Conservation (phyloP, 2,329 filamentous ascomycete genomes). For the Cadophora sp. region DNA sequence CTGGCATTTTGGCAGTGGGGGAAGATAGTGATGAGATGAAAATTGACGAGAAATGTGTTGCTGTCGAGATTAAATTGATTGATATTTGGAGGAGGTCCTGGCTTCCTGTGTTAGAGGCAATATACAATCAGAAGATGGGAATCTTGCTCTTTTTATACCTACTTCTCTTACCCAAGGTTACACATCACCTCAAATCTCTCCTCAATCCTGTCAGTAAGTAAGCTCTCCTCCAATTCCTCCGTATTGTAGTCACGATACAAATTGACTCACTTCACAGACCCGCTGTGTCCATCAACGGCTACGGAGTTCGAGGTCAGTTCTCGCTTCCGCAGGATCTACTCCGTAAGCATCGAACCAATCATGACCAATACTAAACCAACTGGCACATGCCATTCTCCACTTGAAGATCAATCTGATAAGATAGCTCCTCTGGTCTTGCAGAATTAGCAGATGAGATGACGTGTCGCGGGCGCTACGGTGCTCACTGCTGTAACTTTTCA, state of each 20-base stretch:
- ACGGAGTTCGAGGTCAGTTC: background rate
- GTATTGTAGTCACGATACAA: too few species aligned
- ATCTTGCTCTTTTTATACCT: background rate
- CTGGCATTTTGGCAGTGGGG: constrained; percentile 11
- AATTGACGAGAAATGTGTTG: background rate
- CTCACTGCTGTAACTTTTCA: background rate
- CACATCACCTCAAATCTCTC: background rate
- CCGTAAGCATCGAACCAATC: background rate
- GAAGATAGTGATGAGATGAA: background rate
- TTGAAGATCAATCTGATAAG: constrained; percentile 7
- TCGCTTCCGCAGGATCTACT: constrained; percentile 2
- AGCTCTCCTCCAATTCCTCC: background rate
- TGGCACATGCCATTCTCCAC: background rate
- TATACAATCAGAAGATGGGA: too few species aligned
- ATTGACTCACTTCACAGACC: background rate
- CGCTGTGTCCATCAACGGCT: background rate
- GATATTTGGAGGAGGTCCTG: background rate
- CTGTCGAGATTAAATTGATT: background rate
- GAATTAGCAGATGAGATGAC: background rate
- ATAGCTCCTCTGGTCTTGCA: background rate
- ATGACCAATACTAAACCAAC: background rate
- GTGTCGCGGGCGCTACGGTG: background rate
- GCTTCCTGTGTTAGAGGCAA: too few species aligned
- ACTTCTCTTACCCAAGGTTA: background rate
- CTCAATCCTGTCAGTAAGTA: background rate